These are phyloP conservation scores for Gymnopilus dilepis DNA, from an alignment of 768 basidiomycete species.

Conservation along the genomic window DNA sequence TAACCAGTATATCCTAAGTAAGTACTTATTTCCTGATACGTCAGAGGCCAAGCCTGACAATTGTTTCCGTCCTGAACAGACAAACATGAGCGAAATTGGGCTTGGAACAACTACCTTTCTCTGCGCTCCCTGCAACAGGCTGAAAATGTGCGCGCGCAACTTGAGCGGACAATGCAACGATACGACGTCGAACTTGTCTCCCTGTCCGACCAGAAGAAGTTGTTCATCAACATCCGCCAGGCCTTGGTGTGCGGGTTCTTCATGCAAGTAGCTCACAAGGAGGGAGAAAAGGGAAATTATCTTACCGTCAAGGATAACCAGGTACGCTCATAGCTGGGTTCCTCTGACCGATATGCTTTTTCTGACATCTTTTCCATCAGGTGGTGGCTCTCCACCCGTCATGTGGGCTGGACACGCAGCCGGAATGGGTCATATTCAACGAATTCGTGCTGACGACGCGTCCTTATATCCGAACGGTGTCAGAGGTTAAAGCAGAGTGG, in stretches of 20 bases:
- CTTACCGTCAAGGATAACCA: slow-evolving; percentile 96
- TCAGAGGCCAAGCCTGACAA: not conserved
- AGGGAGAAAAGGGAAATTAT: slow-evolving; percentile 88
- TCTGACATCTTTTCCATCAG: slow-evolving; percentile 32
- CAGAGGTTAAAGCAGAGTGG: slow-evolving; percentile 90
- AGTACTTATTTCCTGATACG: slow-evolving; percentile 26
- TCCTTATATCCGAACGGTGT: slow-evolving; percentile 90
- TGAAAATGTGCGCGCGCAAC: slow-evolving; percentile 90
- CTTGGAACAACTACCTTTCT: slow-evolving; percentile 90
- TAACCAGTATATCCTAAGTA: slow-evolving; percentile 88
- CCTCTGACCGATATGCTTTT: slow-evolving; percentile 1
- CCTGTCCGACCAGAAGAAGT: slow-evolving; percentile 68
- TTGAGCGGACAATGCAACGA: slow-evolving; percentile 91
- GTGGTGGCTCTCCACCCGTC: slow-evolving; percentile 83
- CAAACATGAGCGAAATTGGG: slow-evolving; percentile 82
- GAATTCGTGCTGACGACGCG: slow-evolving; percentile 93
- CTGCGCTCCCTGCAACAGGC: slow-evolving; percentile 85
- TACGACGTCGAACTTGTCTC: slow-evolving; percentile 81
- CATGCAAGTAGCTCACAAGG: slow-evolving; percentile 97
- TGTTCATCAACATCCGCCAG: slow-evolving; percentile 77
- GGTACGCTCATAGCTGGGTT: slow-evolving; percentile 41
- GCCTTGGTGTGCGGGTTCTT: slow-evolving; percentile 93
- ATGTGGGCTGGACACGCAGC: slow-evolving; percentile 84
- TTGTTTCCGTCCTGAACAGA: slow-evolving; percentile 46
- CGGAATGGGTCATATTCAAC: slow-evolving; percentile 93